phyloP scores from a whole-genome alignment of 768 basidiomycete genomes.

The Rhizopogon vesiculosus region DNA sequence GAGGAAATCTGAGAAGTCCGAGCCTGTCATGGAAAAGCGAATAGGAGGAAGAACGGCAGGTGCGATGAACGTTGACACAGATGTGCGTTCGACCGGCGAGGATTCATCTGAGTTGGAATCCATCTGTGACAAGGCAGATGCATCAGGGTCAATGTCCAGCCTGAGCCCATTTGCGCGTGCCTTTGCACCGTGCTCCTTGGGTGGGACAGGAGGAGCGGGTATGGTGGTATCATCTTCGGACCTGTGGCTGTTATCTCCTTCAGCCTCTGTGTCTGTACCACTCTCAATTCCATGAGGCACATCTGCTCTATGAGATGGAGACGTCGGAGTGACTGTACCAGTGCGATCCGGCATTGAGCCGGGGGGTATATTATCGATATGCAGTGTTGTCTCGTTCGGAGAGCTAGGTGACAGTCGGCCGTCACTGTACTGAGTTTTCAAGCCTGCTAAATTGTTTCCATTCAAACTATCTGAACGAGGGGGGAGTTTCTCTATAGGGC shows the following conservation, averaged over 20 bases:
- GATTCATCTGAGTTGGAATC: conserved; percentile 48
- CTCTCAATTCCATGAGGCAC: conserved; percentile 73
- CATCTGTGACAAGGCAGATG: conserved; percentile 18
- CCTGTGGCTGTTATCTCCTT: conserved; percentile 36
- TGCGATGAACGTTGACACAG: conserved; percentile 75
- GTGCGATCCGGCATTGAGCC: conserved; percentile 19
- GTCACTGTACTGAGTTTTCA: conserved; percentile 1
- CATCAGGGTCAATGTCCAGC: conserved; percentile 17
- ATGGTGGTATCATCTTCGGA: conserved; percentile 20
- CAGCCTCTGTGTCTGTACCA: conserved; percentile 67
- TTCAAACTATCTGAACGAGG: conserved; percentile 28
- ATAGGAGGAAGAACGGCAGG: conserved; percentile 81
- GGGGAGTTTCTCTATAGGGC: conserved; percentile 28
- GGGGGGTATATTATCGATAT: conserved; percentile 14
- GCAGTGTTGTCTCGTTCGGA: conserved; percentile 6
- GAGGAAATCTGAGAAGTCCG: conserved; percentile 77
- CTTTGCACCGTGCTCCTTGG: conserved; percentile 33
- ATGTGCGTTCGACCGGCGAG: conserved; percentile 60
- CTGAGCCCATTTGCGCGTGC: conserved; percentile 24
- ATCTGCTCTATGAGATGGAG: conserved; percentile 61
- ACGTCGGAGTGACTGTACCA: conserved; percentile 34
- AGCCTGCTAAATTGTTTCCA: not conserved
- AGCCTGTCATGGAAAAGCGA: conserved; percentile 80
- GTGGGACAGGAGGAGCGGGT: conserved; percentile 39
- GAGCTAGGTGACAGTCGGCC: conserved; percentile 10